Evolutionary conservation across 208 protist genomes (phyloP).

Genomic region (Sergeia podlipaevii): DNA sequence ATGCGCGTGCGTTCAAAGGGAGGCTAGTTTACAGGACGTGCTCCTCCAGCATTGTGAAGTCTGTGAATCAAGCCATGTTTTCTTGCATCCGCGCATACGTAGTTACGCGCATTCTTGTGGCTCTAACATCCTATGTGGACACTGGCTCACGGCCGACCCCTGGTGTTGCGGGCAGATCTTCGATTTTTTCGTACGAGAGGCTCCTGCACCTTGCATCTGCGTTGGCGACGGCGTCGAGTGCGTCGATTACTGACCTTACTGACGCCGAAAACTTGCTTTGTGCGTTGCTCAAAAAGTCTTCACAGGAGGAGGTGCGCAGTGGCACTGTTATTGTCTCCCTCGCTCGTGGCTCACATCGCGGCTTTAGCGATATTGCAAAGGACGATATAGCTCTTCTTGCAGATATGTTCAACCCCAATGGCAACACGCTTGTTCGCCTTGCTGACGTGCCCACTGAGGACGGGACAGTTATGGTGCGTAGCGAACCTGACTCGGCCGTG

Average conservation of each 20-base stretch:
- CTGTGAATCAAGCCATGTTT: slow-evolving; percentile 47
- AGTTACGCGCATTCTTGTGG: slow-evolving; percentile 80
- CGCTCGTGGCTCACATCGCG: neutral
- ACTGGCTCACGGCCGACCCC: no score
- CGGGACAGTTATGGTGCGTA: slow-evolving; percentile 25
- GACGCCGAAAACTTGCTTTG: slow-evolving; percentile 40
- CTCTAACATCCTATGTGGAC: slow-evolving; percentile 76
- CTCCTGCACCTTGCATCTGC: slow-evolving; percentile 35
- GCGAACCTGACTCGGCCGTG: slow-evolving; percentile 9
- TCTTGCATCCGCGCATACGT: slow-evolving; percentile 69
- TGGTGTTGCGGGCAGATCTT: neutral
- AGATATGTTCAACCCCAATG: slow-evolving; percentile 13
- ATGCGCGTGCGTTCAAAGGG: slow-evolving; percentile 73
- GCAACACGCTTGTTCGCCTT: slow-evolving; percentile 26
- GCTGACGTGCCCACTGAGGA: slow-evolving; percentile 15
- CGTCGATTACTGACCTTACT: slow-evolving; percentile 29
- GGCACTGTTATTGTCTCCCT: slow-evolving; percentile 33
- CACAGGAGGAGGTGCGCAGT: slow-evolving; percentile 20
- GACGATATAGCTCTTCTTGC: slow-evolving; percentile 40
- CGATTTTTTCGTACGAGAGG: slow-evolving; percentile 37
- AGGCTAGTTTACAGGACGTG: slow-evolving; percentile 79
- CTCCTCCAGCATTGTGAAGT: slow-evolving; percentile 19
- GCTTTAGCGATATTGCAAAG: slow-evolving; percentile 16
- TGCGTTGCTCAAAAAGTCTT: slow-evolving; percentile 23
- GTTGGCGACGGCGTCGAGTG: slow-evolving; percentile 42